Evolutionary conservation across 1,284 basidiomycete genomes (phyloP).

Genomic region (Mycosarcoma mackinlayi): DNA sequence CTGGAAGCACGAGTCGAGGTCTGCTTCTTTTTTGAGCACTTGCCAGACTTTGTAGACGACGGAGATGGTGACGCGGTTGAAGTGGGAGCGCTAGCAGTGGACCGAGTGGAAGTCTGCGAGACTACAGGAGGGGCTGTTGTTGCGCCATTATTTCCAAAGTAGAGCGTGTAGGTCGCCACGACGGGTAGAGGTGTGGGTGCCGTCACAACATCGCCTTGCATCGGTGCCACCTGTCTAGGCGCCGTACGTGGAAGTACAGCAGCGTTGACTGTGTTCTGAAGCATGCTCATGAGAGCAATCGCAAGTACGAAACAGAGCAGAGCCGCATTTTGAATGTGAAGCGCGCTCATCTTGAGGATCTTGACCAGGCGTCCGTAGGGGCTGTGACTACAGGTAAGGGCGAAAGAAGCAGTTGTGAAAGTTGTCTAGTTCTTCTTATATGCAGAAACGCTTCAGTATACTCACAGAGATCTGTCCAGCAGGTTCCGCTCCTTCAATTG

Average conservation of each 20-base stretch:
- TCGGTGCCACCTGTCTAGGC: conserved; percentile 1
- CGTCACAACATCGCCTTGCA: not conserved
- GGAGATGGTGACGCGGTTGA: not conserved
- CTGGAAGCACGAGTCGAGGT: conserved; percentile 3
- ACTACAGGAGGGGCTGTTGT: conserved; percentile 5
- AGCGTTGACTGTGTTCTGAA: not conserved
- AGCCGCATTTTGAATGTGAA: not conserved
- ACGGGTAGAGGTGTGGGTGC: conserved; percentile 16
- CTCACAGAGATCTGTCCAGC: conserved; percentile 27
- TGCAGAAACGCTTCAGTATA: not conserved
- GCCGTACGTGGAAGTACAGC: conserved; percentile 21
- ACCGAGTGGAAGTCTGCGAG: not conserved
- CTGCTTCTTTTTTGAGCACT: conserved; percentile 19
- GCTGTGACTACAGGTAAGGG: not conserved
- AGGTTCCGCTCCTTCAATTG: not conserved
- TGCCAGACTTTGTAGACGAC: conserved; percentile 5
- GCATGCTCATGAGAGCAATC: not conserved
- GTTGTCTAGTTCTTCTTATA: not conserved
- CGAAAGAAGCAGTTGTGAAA: conserved; percentile 3
- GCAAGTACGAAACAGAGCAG: conserved; percentile 9
- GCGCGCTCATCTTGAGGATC: conserved; percentile 7
- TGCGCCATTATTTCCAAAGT: conserved; percentile 19
- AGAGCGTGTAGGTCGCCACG: conserved; percentile 28
- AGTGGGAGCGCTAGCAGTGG: not conserved
- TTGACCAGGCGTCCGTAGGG: not conserved